Conservation (phyloP, 768 basidiomycete species). For the Phanerochaete sordida region DNA sequence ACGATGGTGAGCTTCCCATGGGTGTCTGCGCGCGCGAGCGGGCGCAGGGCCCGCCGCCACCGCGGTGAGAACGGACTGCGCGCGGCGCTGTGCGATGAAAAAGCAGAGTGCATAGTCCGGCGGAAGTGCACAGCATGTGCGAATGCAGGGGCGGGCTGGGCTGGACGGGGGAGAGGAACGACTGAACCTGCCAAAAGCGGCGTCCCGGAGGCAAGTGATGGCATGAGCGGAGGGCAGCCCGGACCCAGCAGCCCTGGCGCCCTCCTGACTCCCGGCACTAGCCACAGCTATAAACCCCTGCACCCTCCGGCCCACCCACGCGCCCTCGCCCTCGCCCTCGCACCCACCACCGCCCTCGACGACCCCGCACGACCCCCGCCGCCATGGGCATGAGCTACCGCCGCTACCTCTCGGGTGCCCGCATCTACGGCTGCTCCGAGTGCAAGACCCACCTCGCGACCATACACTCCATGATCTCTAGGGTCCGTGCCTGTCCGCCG, state of each 20-base stretch:
- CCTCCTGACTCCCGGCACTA: constrained; percentile 9
- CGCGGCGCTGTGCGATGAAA: neutral
- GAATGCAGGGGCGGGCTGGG: neutral
- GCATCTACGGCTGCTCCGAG: constrained; percentile 83
- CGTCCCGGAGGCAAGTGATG: neutral
- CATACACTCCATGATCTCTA: constrained; percentile 86
- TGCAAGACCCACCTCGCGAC: constrained; percentile 93
- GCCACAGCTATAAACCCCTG: constrained; percentile 10
- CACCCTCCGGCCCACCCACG: neutral
- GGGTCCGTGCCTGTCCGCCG: constrained; percentile 40
- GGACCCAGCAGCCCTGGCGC: neutral
- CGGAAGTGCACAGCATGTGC: neutral
- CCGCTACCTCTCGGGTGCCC: constrained; percentile 78
- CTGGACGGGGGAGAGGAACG: neutral
- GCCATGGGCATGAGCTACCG: constrained; percentile 89
- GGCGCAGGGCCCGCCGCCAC: neutral
- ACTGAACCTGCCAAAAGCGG: constrained; percentile 8
- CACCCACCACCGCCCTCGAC: neutral
- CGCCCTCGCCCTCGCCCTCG: neutral
- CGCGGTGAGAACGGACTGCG: neutral
- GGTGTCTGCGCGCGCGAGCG: neutral
- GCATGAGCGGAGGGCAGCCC: neutral
- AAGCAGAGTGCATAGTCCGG: neutral
- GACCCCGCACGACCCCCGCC: neutral
- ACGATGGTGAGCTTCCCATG: neutral